Percentiles rank a stretch among this genome's conserved stretches.
These are phyloP conservation scores for Lactarius hatsudake DNA, from an alignment of 768 basidiomycete species.

Conservation along the genomic window DNA sequence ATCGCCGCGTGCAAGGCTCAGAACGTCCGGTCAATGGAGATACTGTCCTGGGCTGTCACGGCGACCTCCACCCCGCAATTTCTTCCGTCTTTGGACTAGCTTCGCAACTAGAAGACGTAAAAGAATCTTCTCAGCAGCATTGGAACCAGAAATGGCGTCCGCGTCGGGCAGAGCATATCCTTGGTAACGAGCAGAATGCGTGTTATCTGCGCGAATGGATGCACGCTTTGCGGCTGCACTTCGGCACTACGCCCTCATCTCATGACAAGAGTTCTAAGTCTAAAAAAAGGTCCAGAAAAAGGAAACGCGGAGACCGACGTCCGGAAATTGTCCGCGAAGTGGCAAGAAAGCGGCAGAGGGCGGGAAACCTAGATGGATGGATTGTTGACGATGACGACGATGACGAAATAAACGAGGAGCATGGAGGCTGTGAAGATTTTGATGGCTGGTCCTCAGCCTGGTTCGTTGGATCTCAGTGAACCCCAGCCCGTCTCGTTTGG, in stretches of 20 bases:
- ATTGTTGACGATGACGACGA: conserved; percentile 23
- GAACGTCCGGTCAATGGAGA: conserved; percentile 2
- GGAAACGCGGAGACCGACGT: conserved; percentile 18
- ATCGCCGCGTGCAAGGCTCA: background rate
- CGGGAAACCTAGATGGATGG: conserved; percentile 23
- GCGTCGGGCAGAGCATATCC: conserved; percentile 63
- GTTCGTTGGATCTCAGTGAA: conserved; percentile 9
- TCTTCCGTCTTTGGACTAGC: conserved; percentile 17
- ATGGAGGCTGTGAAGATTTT: background rate
- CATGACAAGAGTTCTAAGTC: conserved; percentile 15
- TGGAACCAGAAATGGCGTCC: conserved; percentile 83
- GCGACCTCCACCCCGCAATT: conserved; percentile 19
- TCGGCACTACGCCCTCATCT: conserved; percentile 32
- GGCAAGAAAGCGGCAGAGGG: conserved; percentile 22
- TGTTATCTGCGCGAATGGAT: conserved; percentile 79
- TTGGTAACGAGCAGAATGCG: conserved; percentile 74
- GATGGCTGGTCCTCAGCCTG: conserved; percentile 4
- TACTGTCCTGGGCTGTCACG: conserved; percentile 7
- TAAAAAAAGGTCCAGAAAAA: conserved; percentile 11
- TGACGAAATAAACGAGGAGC: conserved; percentile 7
- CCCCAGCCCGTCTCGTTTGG: conserved; percentile 34
- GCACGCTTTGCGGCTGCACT: conserved; percentile 60
- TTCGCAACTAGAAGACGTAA: conserved; percentile 3
- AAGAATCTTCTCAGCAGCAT: conserved; percentile 38
- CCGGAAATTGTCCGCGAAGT: conserved; percentile 27